Evolutionary conservation across 1,139 yeast species (phyloP), one percentile per base, ranked within the genome.

Genomic region (Candida glucosophila): DNA sequence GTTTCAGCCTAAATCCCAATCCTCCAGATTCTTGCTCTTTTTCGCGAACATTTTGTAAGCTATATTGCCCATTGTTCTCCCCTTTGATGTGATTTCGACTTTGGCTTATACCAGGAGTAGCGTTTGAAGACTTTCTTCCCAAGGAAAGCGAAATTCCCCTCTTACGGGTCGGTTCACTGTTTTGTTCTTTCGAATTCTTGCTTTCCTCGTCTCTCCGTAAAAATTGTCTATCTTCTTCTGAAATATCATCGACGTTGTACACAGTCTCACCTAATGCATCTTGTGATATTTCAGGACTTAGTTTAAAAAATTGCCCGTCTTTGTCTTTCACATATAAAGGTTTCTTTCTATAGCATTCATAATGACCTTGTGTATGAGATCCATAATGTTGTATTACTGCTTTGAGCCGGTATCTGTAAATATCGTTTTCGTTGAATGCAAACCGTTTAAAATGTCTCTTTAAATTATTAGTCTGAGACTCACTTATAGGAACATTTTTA

Each of bases 281-380:
- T 17, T 60, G 60, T 15, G 44, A 44, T 10, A 69, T 63, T 26
- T 56, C 62, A 2, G 74, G 73, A 1, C 72, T 58, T 18, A 68
- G 44, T 40, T 68, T 67, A 32, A 69, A 55, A 21, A 58, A 69
- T 40, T 38, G 52, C 3, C 72, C 72, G 2, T 63, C 67, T 15
- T 37, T 47, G 34, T 67, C 69, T 40, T 71, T 75, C 26, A 68
- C 73, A 35, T 63, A 68, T 7, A 68, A 50, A 2, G 90, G 88
- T 43, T 82, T 82, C 24, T 67, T 69, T 36, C 75, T 74, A 47
- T 73, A 82, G 39, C 90, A 78, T 42, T 81, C 92, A 43, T 82
- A 90, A 47, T 90, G 98, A 1, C 97, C 98, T 24, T 77, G 74
- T 12, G 79, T 69, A 50, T 90, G 97, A 1, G 92, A 76, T 0